Base-by-base conservation (phyloP, 163 green algal genomes). In the Scenedesmus sp. region DNA sequence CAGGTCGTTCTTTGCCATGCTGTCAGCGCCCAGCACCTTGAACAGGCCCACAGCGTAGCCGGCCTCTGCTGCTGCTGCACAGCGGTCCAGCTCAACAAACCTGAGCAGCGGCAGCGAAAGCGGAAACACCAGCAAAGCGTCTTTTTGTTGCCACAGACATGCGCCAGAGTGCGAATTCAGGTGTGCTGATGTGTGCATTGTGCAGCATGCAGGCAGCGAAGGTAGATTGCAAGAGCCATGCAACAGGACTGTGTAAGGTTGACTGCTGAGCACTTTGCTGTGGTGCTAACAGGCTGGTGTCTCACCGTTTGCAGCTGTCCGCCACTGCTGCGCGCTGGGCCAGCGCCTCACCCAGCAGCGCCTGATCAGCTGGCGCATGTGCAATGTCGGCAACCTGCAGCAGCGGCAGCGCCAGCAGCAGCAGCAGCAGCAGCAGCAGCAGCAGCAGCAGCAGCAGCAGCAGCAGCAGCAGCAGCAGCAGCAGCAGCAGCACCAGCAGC, bases 41-140 rank as follows among this genome's bases (percentile, higher is more conserved):
- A 95, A 93, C 86, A 97, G 88, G 1, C 79, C 93, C 54, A 84
- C 79, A 3, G 4, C 26, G 52, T 95, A 96, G 15, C 87, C 94
- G 15, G 76, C 91, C 91, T 97, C 95, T 26, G 8, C 20, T 1
- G 95, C 93, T 2, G 93, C 94, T 56, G 89, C 76, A 74, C 89
- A 93, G 6, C 95, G 83, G 88, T 97, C 95, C 7, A 97, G 60
- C 94, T 97, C 95, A 3, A 97, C 88, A 54, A 94, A 82, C 93
- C 96, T 96, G 91, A 91, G 94, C 0, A 64, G 54, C 8, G n/a
- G 20, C 55, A 55, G 13, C 82, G 70, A 16, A 55, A 52, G 15
- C 82, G 70, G 6, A 1, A 85, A 56, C 76, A 85, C 16, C 7
- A 85, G 1, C 34, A 64, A 46, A 10, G 9, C 2, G 9, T 34